These are phyloP conservation scores for Aspergillus sclerotioniger DNA, from an alignment of 495 filamentous ascomycete species.

Conservation along the genomic window DNA sequence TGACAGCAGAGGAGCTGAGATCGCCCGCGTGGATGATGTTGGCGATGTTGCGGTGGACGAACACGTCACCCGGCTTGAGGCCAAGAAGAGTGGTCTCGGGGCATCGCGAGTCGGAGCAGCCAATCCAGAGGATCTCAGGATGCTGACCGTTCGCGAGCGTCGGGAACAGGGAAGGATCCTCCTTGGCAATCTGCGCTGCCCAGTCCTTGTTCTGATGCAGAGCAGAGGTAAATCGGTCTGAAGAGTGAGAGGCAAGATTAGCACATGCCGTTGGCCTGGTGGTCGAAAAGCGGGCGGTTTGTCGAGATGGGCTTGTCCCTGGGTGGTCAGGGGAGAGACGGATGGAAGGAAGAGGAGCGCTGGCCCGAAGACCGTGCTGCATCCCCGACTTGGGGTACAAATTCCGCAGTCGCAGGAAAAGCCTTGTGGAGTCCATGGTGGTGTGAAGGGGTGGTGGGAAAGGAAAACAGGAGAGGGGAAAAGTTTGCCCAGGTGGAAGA, in stretches of 20 bases:
- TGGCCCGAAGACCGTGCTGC: not conserved
- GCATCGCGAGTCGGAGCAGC: constrained; percentile 86
- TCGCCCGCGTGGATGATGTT: constrained; percentile 80
- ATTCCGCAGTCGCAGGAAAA: not conserved
- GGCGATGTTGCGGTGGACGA: constrained; percentile 93
- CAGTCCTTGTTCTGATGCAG: constrained; percentile 63
- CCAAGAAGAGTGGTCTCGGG: constrained; percentile 83
- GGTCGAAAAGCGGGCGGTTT: not conserved
- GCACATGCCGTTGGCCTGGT: not conserved
- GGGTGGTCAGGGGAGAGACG: no score
- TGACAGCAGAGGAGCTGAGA: constrained; percentile 71
- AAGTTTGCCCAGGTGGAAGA: no score
- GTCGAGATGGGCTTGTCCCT: not conserved
- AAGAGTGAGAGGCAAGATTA: not conserved
- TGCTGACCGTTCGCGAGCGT: constrained; percentile 65
- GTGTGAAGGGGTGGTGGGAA: not conserved
- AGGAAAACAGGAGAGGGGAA: not conserved
- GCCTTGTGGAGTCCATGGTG: not conserved
- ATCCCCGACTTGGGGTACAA: not conserved
- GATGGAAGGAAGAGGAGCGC: not conserved
- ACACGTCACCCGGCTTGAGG: constrained; percentile 83
- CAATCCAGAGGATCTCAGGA: constrained; percentile 85
- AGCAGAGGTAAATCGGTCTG: constrained; percentile 35
- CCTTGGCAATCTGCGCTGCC: constrained; percentile 61
- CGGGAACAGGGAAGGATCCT: constrained; percentile 71